These are phyloP conservation scores for Coniochaeta sp. DNA, from an alignment of 2,329 filamentous ascomycete species.

Conservation along the genomic window DNA sequence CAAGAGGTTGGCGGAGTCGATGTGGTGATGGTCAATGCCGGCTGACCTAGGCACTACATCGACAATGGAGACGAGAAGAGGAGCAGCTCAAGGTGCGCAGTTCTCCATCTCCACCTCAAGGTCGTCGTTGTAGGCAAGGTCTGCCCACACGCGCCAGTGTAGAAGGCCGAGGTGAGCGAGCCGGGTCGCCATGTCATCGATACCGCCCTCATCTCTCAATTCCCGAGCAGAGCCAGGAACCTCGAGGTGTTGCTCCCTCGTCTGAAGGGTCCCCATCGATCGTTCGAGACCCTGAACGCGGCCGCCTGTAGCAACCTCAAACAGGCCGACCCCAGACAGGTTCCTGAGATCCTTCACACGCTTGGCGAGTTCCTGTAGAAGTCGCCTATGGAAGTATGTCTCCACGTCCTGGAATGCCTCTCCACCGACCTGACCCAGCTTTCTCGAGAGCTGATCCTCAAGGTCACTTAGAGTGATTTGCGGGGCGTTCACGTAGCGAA, in stretches of 20 bases:
- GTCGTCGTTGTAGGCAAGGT: conserved; percentile 55
- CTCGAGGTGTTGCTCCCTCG: conserved; percentile 14
- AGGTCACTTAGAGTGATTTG: conserved; percentile 38
- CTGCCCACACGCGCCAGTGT: conserved; percentile 85
- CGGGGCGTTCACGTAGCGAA: conserved; percentile 47
- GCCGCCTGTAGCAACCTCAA: conserved; percentile 47
- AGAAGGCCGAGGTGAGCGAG: conserved; percentile 78
- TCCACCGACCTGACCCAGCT: conserved; percentile 34
- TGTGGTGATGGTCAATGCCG: too few relatives aligned
- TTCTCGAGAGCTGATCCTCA: conserved; percentile 40
- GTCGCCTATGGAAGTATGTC: conserved; percentile 37
- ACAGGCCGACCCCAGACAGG: conserved; percentile 45
- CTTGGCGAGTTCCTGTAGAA: conserved; percentile 39
- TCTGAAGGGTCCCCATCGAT: neutral
- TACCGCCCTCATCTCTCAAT: conserved; percentile 42
- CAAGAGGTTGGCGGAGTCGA: too few relatives aligned
- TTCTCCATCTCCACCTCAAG: neutral
- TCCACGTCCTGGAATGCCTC: conserved; percentile 42
- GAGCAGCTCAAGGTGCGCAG: neutral
- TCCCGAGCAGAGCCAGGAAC: conserved; percentile 25
- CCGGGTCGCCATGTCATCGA: conserved; percentile 66
- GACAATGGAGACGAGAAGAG: too few relatives aligned
- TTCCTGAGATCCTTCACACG: conserved; percentile 46
- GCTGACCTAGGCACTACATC: too few relatives aligned
- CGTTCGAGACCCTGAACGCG: conserved; percentile 31